These are phyloP conservation scores for Basidiobolus meristosporus DNA, from an alignment of 371 early-diverging fungal species.

Conservation along the genomic window DNA sequence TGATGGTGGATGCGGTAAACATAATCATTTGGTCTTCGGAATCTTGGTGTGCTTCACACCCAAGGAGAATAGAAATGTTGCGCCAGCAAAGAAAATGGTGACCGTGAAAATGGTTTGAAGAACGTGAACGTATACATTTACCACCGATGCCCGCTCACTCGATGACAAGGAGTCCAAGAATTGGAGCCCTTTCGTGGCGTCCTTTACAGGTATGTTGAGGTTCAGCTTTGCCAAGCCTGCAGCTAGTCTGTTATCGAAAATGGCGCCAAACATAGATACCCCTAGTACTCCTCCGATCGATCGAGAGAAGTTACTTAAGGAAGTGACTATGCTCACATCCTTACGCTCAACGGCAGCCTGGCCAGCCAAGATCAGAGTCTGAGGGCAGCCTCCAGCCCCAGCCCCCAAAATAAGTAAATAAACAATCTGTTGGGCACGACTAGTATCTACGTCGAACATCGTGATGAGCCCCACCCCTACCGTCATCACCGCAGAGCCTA, in stretches of 20 bases:
- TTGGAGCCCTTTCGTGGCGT: too few species aligned
- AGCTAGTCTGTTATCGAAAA: conserved; percentile 18
- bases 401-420: conserved; percentile 24
- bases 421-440: conserved; percentile 18
- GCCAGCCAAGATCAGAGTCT: conserved; percentile 18
- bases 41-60: too few species aligned
- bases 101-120: too few species aligned
- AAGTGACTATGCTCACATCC: conserved; percentile 22
- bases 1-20: too few species aligned
- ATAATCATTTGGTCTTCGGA: too few species aligned
- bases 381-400: conserved; percentile 17
- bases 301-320: conserved; percentile 18
- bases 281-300: conserved; percentile 29
- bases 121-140: too few species aligned
- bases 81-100: too few species aligned
- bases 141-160: too few species aligned
- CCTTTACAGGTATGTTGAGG: too few species aligned
- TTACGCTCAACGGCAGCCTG: conserved; percentile 19
- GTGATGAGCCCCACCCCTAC: neutral
- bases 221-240: neutral
- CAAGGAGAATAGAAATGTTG: too few species aligned
- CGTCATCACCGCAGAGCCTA: conserved; percentile 18
- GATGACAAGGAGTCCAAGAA: too few species aligned
- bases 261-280: conserved; percentile 20
- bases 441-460: conserved; percentile 15